phyloP scores from a whole-genome alignment of 1,284 basidiomycete genomes.

The Cystobasidium slooffiae region DNA sequence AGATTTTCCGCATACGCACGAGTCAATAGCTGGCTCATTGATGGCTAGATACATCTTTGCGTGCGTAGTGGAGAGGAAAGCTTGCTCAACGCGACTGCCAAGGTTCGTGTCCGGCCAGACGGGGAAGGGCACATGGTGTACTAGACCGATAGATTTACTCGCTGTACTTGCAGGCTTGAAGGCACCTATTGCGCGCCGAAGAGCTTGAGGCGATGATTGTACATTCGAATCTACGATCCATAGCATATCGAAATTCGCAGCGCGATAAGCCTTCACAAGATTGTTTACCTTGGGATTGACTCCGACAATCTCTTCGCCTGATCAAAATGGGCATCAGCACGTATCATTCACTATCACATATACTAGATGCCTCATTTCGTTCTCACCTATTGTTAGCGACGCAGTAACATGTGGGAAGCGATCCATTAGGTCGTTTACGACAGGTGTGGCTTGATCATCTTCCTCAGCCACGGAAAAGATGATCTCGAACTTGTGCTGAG shows the following conservation, averaged over 20 bases:
- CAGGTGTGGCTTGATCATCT: slow-evolving; percentile 76
- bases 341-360: background rate
- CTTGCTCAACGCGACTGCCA: slow-evolving; percentile 86
- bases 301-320: slow-evolving; percentile 65
- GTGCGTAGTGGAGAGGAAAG: slow-evolving; percentile 94
- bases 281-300: slow-evolving; percentile 99
- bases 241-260: slow-evolving; percentile 83
- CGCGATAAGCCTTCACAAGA: slow-evolving; percentile 78
- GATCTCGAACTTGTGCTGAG: slow-evolving; percentile 73
- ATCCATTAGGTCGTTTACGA: slow-evolving; percentile 73
- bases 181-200: slow-evolving; percentile 81
- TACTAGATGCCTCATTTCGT: slow-evolving; percentile 22
- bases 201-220: slow-evolving; percentile 74
- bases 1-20: slow-evolving; percentile 96
- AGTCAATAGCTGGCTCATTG: slow-evolving; percentile 81
- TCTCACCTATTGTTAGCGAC: slow-evolving; percentile 73
- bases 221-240: slow-evolving; percentile 98
- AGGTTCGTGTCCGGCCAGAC: slow-evolving; percentile 65
- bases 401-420: slow-evolving; percentile 76
- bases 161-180: slow-evolving; percentile 58
- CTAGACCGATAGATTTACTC: slow-evolving; percentile 68
- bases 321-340: background rate
- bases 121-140: slow-evolving; percentile 95
- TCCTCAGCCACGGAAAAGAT: slow-evolving; percentile 82
- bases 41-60: slow-evolving; percentile 99